Base-by-base conservation (phyloP, 2,329 filamentous ascomycete species). In the Nemania sp. region DNA sequence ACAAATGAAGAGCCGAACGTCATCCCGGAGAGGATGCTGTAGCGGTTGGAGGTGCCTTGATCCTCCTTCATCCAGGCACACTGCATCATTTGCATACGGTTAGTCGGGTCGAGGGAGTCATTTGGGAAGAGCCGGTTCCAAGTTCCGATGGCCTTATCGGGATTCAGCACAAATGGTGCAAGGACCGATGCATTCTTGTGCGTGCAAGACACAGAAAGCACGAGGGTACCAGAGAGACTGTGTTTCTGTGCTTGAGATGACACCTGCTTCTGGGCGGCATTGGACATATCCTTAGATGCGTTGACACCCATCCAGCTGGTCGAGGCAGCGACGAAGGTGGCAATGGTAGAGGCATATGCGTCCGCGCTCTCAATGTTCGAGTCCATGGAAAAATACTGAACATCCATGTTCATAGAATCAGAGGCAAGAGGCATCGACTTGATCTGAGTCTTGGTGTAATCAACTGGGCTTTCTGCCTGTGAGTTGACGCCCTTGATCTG, bases 1-100 rank as follows among this genome's bases (percentile, higher is more conserved):
- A 71, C 67, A 43, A 71, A 71, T 54, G 63, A 67, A n/a, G 69
- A 71, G 10, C 68, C 69, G 43, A 67, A 71, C 5, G 69, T 69
- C 47, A 64, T 62, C 32, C 67, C 69, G n/a, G 69, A 71, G 52
- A 71, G 57, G 35, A 71, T 71, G 51, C 52, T 60, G 55, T 67
- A 71, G 52, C 54, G 60, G 20, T 64, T 58, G 47, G 51, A 58
- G 45, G 8, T 43, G 2, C 24, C 53, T 20, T 27, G 43, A 5
- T 51, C 43, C 7, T 51, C 45, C 32, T 51, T 47, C 18, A 7
- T 10, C 3, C n/a, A 15, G 6, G 45, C 45, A 2, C 8, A 22
- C 20, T 38, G n/a, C 57, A 22, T 10, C 57, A 60, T 60, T 18
- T 51, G 26, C 18, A 47, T 2, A 47, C 38, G 38, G 45, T 29